Conservation (phyloP, 306 rosid species). For the Lathyrus aphaca region DNA sequence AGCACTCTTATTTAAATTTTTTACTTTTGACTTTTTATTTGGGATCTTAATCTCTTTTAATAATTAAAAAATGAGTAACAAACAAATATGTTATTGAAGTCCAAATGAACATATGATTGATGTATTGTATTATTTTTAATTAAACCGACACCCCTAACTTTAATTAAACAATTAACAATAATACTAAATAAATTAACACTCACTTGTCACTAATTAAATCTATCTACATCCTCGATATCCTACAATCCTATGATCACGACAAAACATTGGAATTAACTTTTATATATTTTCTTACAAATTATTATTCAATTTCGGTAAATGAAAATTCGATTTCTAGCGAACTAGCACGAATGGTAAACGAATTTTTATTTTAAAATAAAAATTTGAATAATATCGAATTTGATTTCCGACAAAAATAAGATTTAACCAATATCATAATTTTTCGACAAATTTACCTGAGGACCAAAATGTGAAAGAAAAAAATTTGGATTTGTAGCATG, state of each 20-base stretch:
- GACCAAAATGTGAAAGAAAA: no score
- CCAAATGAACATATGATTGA: background rate
- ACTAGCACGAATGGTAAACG: no score
- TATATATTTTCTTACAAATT: background rate
- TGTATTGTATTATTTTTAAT: background rate
- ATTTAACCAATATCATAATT: no score
- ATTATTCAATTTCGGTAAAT: slow-evolving; percentile 16
- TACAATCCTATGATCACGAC: slow-evolving; percentile 12
- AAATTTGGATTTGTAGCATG: slow-evolving; percentile 37
- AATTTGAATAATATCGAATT: no score
- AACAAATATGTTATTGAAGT: no score
- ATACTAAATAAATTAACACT: slow-evolving; percentile 2
- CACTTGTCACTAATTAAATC: slow-evolving; percentile 34
- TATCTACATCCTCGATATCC: slow-evolving; percentile 40
- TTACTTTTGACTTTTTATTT: no score
- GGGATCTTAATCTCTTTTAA: no score
- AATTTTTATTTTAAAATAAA: no score
- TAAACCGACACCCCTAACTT: background rate
- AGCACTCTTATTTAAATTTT: no score
- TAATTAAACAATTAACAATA: background rate
- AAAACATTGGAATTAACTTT: slow-evolving; percentile 17
- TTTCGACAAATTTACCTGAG: no score
- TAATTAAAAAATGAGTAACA: background rate
- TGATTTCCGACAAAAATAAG: no score
- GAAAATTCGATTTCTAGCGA: no score